Evolutionary conservation across 139 green algal genomes (phyloP), one percentile per base, ranked within the genome.

Genomic region (Chara braunii): DNA sequence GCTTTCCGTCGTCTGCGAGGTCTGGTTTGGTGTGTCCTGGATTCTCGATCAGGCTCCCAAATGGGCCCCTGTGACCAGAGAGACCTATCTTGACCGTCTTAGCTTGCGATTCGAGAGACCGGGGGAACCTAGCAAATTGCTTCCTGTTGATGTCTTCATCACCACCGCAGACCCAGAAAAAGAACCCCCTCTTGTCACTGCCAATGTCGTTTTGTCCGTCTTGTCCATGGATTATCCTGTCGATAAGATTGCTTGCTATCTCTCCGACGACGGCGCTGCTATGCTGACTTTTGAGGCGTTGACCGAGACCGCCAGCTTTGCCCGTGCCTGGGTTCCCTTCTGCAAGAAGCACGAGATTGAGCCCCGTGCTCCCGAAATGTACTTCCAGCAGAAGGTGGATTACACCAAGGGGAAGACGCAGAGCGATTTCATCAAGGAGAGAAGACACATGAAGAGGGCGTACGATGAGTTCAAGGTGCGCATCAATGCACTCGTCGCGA

Each of bases 21-120:
- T 72, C 67, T 72, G 67, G 67, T 74, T 75, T 50, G 67, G 43
- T 26, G 24, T 72, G 22, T 68, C 67, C 8, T 75, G 67, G 67
- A 58, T 75, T n/a, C 52, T 75, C 3, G 67, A 75, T 28, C 67
- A 74, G 57, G 7, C 60, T 23, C 65, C 65, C 26, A 74, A 74
- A 58, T 70, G 55, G 55, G 34, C 22, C 18, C 65, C 65, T 26
- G 29, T 74, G 56, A 74, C 55, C 2, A 37, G 65, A 5, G 65
- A 74, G 65, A 74, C 65, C 28, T 68, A 56, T 26, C 57, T 74
- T 12, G n/a, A 70, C 55, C 59, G 65, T 40, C 43, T 74, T 22
- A 23, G 23, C 24, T 33, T 64, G 37, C 32, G 51, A 58, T 62
- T 51, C 6, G 60, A 68, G 45, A 23, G 23, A 14, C 45, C 60